Percentiles rank a stretch among this genome's conserved stretches.
These are phyloP conservation scores for Trypanosoma mega DNA, from an alignment of 208 protist genomes.

Conservation along the genomic window DNA sequence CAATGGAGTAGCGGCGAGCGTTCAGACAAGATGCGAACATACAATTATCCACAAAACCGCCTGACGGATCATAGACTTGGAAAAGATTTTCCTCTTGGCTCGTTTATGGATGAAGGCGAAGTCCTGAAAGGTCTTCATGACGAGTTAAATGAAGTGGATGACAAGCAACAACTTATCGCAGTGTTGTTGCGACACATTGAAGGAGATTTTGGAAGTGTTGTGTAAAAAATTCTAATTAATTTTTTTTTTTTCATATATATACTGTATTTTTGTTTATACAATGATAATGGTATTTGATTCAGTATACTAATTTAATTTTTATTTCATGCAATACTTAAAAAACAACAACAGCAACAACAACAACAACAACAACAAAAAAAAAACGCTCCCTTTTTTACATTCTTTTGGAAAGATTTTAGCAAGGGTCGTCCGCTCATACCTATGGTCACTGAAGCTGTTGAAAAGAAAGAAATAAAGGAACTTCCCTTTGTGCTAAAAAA, in stretches of 20 bases:
- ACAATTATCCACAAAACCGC: conserved; percentile 90
- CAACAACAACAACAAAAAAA: no score
- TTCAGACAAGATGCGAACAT: conserved; percentile 90
- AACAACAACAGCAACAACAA: no score
- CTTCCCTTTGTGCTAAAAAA: conserved; percentile 24
- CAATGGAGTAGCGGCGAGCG: conserved; percentile 90
- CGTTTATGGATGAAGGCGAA: conserved; percentile 76
- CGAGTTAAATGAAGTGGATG: conserved; percentile 73
- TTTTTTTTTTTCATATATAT: background rate
- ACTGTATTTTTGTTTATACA: background rate
- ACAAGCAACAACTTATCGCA: conserved; percentile 53
- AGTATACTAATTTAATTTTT: no score
- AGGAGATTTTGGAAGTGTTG: conserved; percentile 54
- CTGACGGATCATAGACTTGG: conserved; percentile 88
- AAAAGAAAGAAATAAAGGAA: conserved; percentile 4
- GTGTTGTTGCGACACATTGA: conserved; percentile 80
- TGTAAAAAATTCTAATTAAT: conserved; percentile 9
- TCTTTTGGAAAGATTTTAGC: no score
- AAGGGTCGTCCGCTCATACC: no score
- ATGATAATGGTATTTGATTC: no score
- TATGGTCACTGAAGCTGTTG: no score
- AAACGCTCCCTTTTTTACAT: no score
- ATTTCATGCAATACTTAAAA: no score
- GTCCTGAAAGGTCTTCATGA: conserved; percentile 72
- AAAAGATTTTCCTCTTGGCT: conserved; percentile 72